Percentiles rank a stretch among this genome's conserved stretches.
Evolutionary conservation across 2,329 filamentous ascomycete genomes (phyloP).

Genomic region (Ilyonectria robusta): DNA sequence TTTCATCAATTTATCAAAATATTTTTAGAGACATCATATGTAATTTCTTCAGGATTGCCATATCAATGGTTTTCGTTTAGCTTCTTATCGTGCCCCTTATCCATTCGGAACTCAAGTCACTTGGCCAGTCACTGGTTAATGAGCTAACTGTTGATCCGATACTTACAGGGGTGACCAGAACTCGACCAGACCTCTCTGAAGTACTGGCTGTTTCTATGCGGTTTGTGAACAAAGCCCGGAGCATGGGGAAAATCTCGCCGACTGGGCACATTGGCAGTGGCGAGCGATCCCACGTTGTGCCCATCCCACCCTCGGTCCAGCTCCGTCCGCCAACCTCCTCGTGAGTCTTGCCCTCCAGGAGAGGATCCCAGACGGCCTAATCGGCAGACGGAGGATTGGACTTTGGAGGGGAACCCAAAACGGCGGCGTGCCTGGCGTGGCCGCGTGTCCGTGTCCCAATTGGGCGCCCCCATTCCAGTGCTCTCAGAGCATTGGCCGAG

Average conservation of each 20-base stretch:
- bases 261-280: background rate
- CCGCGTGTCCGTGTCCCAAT: conserved; percentile 44
- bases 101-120: too few relatives aligned
- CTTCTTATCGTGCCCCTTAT: too few relatives aligned
- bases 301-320: conserved; percentile 6
- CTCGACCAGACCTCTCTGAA: too few relatives aligned
- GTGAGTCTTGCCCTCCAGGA: background rate
- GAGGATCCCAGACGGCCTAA: conserved; percentile 11
- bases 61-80: too few relatives aligned
- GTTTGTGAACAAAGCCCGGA: background rate
- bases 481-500: conserved; percentile 44
- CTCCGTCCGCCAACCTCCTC: conserved; percentile 9
- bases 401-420: conserved; percentile 23
- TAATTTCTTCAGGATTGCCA: too few relatives aligned
- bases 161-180: too few relatives aligned
- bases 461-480: conserved; percentile 46
- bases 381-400: conserved; percentile 15
- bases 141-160: too few relatives aligned
- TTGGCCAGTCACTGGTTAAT: too few relatives aligned
- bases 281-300: background rate
- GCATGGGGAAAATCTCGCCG: background rate
- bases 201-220: background rate
- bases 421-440: conserved; percentile 36
- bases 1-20: too few relatives aligned
- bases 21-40: too few relatives aligned